A percentile compares a stretch with the other conserved stretches of the same genome.
These are phyloP conservation scores for Glomus cerebriforme DNA, from an alignment of 192 early-diverging fungal species.

Conservation along the genomic window DNA sequence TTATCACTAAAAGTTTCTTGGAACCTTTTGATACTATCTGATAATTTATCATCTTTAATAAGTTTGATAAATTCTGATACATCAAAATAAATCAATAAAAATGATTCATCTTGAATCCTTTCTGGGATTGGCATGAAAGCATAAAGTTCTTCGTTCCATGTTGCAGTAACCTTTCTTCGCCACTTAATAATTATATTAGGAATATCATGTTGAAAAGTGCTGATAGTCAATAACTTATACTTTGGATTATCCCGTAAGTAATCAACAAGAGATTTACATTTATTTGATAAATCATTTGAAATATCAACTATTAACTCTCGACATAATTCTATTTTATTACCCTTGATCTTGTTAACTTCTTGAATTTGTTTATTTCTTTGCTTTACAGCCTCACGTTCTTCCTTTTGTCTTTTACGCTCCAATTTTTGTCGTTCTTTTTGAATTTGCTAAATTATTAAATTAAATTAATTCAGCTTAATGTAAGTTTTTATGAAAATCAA, in stretches of 20 bases:
- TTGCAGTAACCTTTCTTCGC: slow-evolving; percentile 34
- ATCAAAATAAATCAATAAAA: slow-evolving; percentile 30
- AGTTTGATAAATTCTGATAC: slow-evolving; percentile 25
- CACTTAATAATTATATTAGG: slow-evolving; percentile 41
- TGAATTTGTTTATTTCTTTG: slow-evolving; percentile 25
- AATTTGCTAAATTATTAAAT: slow-evolving; percentile 5
- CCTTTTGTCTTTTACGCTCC: slow-evolving; percentile 25
- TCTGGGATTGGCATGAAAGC: slow-evolving; percentile 37
- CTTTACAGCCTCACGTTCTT: slow-evolving; percentile 35
- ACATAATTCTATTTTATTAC: slow-evolving; percentile 27
- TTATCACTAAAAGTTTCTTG: neutral
- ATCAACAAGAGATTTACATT: slow-evolving; percentile 24
- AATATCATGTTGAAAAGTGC: neutral
- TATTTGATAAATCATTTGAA: slow-evolving; percentile 28
- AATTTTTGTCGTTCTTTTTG: slow-evolving; percentile 15
- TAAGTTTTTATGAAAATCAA: no score
- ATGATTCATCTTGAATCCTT: slow-evolving; percentile 34
- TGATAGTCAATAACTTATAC: slow-evolving; percentile 16
- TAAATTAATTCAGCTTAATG: neutral
- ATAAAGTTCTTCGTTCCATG: slow-evolving; percentile 35
- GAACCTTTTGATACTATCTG: slow-evolving; percentile 17
- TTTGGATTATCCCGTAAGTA: slow-evolving; percentile 28
- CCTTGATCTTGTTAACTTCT: slow-evolving; percentile 39
- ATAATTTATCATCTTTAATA: slow-evolving; percentile 26
- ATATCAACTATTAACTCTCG: slow-evolving; percentile 45